Conservation (phyloP, 352 stramenopile species). For the Globisporangium cylindrosporum region DNA sequence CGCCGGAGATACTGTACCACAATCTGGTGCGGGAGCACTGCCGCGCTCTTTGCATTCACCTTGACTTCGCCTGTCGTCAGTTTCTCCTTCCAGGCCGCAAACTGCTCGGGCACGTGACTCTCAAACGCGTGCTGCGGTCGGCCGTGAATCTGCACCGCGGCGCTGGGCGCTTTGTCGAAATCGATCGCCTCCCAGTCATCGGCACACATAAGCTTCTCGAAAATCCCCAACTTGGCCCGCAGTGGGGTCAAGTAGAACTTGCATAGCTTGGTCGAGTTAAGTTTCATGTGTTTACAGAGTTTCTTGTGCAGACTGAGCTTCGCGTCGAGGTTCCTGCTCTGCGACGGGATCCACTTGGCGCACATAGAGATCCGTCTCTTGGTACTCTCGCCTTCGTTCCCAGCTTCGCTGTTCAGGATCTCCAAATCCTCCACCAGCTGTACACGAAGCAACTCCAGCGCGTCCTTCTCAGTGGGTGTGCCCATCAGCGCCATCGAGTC, state of each 20-base stretch:
- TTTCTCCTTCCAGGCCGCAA: slow-evolving; percentile 31
- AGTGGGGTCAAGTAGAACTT: slow-evolving; percentile 45
- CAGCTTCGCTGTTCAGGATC: slow-evolving; percentile 11
- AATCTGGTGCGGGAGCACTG: slow-evolving; percentile 37
- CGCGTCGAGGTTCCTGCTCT: slow-evolving; percentile 42
- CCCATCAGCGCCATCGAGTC: slow-evolving; percentile 38
- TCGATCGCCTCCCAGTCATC: slow-evolving; percentile 42
- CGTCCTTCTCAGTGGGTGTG: slow-evolving; percentile 28
- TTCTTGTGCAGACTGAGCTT: slow-evolving; percentile 41
- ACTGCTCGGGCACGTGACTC: slow-evolving; percentile 29
- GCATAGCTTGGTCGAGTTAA: slow-evolving; percentile 34
- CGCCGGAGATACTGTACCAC: slow-evolving; percentile 30
- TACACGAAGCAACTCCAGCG: slow-evolving; percentile 31
- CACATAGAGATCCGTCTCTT: slow-evolving; percentile 31
- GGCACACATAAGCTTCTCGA: slow-evolving; percentile 42
- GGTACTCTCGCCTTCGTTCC: not conserved
- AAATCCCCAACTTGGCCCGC: slow-evolving; percentile 28
- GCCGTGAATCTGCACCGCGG: slow-evolving; percentile 44
- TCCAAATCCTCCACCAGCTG: slow-evolving; percentile 32
- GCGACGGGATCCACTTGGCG: slow-evolving; percentile 54
- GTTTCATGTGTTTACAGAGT: slow-evolving; percentile 37
- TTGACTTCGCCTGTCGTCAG: slow-evolving; percentile 28
- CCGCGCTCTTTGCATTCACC: slow-evolving; percentile 29
- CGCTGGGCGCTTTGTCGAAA: slow-evolving; percentile 34
- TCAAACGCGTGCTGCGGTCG: slow-evolving; percentile 35